Conservation (phyloP, 768 basidiomycete genomes). For the Crepidotus variabilis region DNA sequence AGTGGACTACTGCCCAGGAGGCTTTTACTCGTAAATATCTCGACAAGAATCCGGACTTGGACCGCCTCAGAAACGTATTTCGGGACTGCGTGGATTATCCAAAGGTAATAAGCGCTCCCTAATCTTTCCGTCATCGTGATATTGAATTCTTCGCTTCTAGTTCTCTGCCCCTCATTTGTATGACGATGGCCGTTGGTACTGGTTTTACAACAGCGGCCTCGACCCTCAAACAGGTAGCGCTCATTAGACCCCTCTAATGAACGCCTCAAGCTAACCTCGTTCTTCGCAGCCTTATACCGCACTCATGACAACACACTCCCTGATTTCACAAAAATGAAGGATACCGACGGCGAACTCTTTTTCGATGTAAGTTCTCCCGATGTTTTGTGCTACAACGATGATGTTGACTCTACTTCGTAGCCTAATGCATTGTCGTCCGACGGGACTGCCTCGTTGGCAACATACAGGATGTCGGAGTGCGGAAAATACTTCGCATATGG, state of each 20-base stretch:
- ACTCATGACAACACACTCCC: constrained; percentile 53
- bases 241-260: neutral
- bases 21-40: constrained; percentile 55
- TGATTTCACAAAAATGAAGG: constrained; percentile 41
- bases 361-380: constrained; percentile 55
- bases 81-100: constrained; percentile 38
- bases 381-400: constrained; percentile 2
- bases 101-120: constrained; percentile 27
- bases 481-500: constrained; percentile 77
- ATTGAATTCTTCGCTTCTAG: constrained; percentile 27
- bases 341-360: constrained; percentile 59
- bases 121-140: neutral
- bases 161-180: constrained; percentile 60
- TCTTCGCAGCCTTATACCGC: constrained; percentile 52
- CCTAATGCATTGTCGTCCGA: constrained; percentile 71
- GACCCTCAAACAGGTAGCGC: constrained; percentile 56
- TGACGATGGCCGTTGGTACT: constrained; percentile 74
- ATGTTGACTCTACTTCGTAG: constrained; percentile 26
- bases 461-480: constrained; percentile 57
- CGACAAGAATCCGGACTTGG: constrained; percentile 57
- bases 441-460: constrained; percentile 63
- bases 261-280: neutral
- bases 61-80: constrained; percentile 57
- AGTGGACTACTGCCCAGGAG: constrained; percentile 62
- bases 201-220: constrained; percentile 76